Evolutionary conservation across 1,284 basidiomycete species (phyloP).

Genomic region (Irpex sp.): DNA sequence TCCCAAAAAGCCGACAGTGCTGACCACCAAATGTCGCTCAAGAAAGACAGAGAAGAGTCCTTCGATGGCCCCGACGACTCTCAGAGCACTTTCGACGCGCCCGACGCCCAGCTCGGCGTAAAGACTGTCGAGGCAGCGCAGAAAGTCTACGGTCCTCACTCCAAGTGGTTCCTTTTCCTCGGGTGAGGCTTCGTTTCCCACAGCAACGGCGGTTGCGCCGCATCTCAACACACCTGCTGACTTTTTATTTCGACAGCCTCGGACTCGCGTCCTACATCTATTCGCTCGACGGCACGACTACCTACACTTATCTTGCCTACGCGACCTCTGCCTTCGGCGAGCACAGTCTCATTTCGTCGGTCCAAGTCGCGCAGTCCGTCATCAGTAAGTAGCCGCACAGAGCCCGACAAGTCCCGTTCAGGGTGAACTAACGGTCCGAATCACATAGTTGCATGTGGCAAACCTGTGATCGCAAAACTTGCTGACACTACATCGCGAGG

Average conservation of each 20-base stretch:
- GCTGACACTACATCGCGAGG: conserved; percentile 65
- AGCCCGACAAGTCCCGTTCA: not conserved
- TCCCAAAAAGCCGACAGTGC: not conserved
- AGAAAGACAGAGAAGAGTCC: not conserved
- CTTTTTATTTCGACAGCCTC: conserved; percentile 38
- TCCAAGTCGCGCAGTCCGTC: conserved; percentile 58
- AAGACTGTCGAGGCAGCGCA: conserved; percentile 49
- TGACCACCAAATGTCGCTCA: not conserved
- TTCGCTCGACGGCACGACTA: conserved; percentile 69
- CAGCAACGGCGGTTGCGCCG: not conserved
- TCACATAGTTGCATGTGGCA: conserved; percentile 53
- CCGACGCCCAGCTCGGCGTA: conserved; percentile 44
- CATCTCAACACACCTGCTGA: not conserved
- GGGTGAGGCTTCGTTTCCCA: conserved; percentile 36
- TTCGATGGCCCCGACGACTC: not conserved
- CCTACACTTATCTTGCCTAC: conserved; percentile 62
- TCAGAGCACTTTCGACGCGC: not conserved
- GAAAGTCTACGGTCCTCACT: conserved; percentile 48
- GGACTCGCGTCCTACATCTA: conserved; percentile 75
- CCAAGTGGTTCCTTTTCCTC: conserved; percentile 61
- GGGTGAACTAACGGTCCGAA: not conserved
- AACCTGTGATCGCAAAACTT: conserved; percentile 79
- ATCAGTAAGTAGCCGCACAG: conserved; percentile 38
- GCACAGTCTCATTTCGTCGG: conserved; percentile 64
- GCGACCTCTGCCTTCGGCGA: conserved; percentile 58